Evolutionary conservation across 2,329 filamentous ascomycete genomes (phyloP).

Genomic region (Talaromyces sp.): DNA sequence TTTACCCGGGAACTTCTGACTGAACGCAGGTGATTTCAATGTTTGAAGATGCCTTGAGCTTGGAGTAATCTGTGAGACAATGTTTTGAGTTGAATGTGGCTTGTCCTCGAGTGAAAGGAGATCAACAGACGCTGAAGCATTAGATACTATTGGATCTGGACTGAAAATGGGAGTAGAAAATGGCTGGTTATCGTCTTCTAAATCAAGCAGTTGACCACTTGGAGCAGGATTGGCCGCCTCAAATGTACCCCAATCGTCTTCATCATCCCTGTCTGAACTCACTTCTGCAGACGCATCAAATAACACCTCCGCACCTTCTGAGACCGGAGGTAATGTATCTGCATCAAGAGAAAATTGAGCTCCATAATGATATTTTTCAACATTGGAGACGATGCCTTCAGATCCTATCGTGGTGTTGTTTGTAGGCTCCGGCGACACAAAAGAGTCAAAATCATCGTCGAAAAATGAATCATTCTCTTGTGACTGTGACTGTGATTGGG

Average conservation of each 20-base stretch:
- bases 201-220: conserved; percentile 13
- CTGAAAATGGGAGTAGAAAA: background rate
- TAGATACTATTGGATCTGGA: background rate
- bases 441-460: conserved; percentile 15
- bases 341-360: background rate
- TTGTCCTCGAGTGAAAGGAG: conserved; percentile 27
- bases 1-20: conserved; percentile 19
- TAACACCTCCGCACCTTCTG: conserved; percentile 45
- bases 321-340: conserved; percentile 7
- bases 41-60: conserved; percentile 1
- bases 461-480: background rate
- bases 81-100: background rate
- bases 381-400: background rate
- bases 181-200: background rate
- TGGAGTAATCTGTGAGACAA: background rate
- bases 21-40: conserved; percentile 19
- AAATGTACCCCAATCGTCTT: conserved; percentile 46
- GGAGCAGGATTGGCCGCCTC: conserved; percentile 29
- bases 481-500: background rate
- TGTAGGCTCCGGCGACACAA: conserved; percentile 11
- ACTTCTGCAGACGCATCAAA: conserved; percentile 54
- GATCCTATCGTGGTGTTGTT: background rate
- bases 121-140: conserved; percentile 25
- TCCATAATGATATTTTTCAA: background rate
- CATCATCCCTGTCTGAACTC: conserved; percentile 31